These are phyloP conservation scores for Colletotrichum costaricense DNA, from an alignment of 2,329 filamentous ascomycete species.

Conservation along the genomic window DNA sequence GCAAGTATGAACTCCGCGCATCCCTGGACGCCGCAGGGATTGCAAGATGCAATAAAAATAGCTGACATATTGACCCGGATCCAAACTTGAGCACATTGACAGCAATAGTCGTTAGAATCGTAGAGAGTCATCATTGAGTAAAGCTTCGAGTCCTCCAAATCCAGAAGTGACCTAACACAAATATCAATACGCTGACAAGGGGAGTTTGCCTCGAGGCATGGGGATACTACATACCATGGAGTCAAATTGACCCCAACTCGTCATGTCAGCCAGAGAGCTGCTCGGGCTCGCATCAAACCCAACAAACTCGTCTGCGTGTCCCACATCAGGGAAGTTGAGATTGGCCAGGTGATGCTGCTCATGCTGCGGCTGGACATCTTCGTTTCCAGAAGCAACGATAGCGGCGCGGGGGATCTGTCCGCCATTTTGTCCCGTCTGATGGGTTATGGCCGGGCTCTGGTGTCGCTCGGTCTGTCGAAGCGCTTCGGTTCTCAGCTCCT, in stretches of 20 bases:
- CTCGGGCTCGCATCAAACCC: conserved; percentile 29
- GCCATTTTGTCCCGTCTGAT: conserved; percentile 6
- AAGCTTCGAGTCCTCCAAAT: conserved; percentile 24
- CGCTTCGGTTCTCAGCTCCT: conserved; percentile 43
- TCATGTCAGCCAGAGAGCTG: conserved; percentile 28
- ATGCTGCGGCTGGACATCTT: conserved; percentile 9
- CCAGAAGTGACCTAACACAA: conserved; percentile 21
- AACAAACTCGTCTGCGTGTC: conserved; percentile 17
- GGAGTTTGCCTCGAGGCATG: not conserved
- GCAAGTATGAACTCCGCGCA: not conserved
- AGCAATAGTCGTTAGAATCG: not conserved
- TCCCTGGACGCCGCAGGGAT: not conserved
- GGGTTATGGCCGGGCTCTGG: not conserved
- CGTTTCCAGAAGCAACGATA: not conserved
- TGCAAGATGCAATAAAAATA: not conserved
- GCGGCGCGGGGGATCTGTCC: not conserved
- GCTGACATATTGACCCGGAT: not conserved
- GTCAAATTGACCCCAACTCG: conserved; percentile 36
- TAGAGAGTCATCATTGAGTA: conserved; percentile 27
- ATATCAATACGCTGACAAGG: not conserved
- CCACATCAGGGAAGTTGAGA: conserved; percentile 17
- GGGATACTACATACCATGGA: conserved; percentile 13
- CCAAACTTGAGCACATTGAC: too few species aligned
- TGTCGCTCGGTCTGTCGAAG: conserved; percentile 29
- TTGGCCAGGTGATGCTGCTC: not conserved